Base-by-base conservation (phyloP, 768 basidiomycete species). In the Boletus coccyginus region DNA sequence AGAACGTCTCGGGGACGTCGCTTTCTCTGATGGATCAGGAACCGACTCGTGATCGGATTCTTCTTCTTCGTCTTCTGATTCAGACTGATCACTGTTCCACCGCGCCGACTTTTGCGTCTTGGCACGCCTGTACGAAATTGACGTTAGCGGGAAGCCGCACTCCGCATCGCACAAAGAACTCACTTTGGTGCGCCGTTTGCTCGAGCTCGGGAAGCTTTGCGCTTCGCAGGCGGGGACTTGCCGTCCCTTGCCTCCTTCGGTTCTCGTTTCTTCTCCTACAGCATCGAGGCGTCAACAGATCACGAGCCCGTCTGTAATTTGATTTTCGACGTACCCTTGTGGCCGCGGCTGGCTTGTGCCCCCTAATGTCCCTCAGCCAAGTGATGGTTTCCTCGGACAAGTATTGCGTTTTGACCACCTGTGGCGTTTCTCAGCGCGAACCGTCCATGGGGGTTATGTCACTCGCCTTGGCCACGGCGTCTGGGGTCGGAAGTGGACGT, bases 381-480 rank as follows among this genome's bases (percentile, higher is more conserved):
- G 70, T 59, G 19, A 79, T 57, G 13, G 82, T 80, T 46, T 84
- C 79, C 43, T 83, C 81, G 17, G 88, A 80, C 32, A 94, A 73
- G 66, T 88, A 94, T 5, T 81, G 74, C 0, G 81, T 87, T 65
- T 85, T 85, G 50, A 84, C 49, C 52, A 89, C 84, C 91, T 92
- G 53, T 7, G 39, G 32, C 47, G n/a, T 33, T 24, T 52, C 42
- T 62, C 49, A 56, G 35, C n/a, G 38, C 11, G 11, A 36, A 7
- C 7, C 19, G 35, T 17, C n/a, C 32, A 36, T 46, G 24, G 27
- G 17, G 39, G 21, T 24, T 2, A 36, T n/a, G 10, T 57, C 19
- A 50, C 66, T 46, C 44, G 84, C 91, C 80, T 86, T 78, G 55
- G 84, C 83, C 1, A 81, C 81, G 0, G 82, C 82, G 43, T 90